Base-by-base conservation (phyloP, 805 yeast species). In the Wickerhamiella azymoides region DNA sequence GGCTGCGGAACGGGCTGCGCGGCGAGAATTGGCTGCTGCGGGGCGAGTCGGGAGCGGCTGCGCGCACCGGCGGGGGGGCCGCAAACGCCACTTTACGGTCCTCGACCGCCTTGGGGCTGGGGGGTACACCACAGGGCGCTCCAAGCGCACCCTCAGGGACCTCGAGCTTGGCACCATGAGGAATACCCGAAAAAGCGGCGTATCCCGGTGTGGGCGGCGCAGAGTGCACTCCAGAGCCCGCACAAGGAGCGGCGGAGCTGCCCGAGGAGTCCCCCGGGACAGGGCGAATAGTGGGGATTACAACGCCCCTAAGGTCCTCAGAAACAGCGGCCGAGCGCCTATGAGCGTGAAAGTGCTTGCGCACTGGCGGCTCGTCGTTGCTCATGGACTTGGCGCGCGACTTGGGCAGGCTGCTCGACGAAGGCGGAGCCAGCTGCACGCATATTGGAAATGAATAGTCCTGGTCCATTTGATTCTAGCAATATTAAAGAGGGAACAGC, bases 291-390 rank as follows among this genome's bases (percentile, higher is more conserved):
- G 33, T 30, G 5, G 33, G 33, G 16, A 30, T 30, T 3, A 13
- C 16, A 7, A 30, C 33, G 14, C 33, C 33, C 16, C 48, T 42
- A 26, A 56, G 49, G 45, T 56, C 59, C 30, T 56, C 59, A 11
- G 58, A 55, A 46, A 56, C 52, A 8, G 59, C 59, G 3, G 54
- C 59, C 21, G 55, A 51, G n/a, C 59, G 54, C 16, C 59, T 51
- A 45, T 56, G 59, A 16, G 49, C 51, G 36, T 56, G 49, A 25
- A 40, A 30, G 36, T 28, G 58, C 30, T 32, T 33, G n/a, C 46
- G 42, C 4, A 42, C 41, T n/a, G 46, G 44, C 10, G 43, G 28
- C 10, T 46, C 40, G n/a, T 36, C 40, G 8, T 17, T 37, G 21
- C 43, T n/a, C 37, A 47, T 43, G 14, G 39, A 33, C 38, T 21